Percentiles rank a stretch among this genome's conserved stretches.
These are phyloP conservation scores for Serendipita indica DNA, from an alignment of 768 basidiomycete genomes.

Conservation along the genomic window DNA sequence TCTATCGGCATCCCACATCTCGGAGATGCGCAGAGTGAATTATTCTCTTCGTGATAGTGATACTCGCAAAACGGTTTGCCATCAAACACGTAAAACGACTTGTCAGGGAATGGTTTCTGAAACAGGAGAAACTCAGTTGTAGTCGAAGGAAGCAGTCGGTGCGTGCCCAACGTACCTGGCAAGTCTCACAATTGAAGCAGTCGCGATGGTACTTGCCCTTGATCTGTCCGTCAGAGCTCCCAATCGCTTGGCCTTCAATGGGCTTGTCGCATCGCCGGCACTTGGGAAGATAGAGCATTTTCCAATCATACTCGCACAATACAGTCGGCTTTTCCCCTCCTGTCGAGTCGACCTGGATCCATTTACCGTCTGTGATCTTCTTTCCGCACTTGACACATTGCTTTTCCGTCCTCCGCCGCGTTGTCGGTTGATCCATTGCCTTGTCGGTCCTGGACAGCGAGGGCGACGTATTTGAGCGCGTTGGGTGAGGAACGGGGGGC, in stretches of 20 bases:
- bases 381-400: conserved; percentile 54
- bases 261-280: conserved; percentile 77
- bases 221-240: conserved; percentile 80
- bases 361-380: conserved; percentile 62
- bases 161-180: conserved; percentile 39
- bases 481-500: not conserved
- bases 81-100: conserved; percentile 80
- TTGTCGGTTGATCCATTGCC: conserved; percentile 2
- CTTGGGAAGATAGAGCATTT: conserved; percentile 92
- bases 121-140: not conserved
- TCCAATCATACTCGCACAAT: conserved; percentile 87
- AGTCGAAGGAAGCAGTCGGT: not conserved
- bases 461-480: conserved; percentile 13
- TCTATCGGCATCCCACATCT: conserved; percentile 82
- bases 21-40: conserved; percentile 68
- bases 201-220: conserved; percentile 90
- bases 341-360: conserved; percentile 51
- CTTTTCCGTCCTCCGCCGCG: conserved; percentile 16
- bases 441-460: not conserved
- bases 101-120: conserved; percentile 81
- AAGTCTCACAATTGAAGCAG: conserved; percentile 79
- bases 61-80: conserved; percentile 83
- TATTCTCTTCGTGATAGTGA: conserved; percentile 86
- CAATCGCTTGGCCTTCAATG: conserved; percentile 85
- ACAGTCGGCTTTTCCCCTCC: conserved; percentile 36